phyloP scores from a whole-genome alignment of 257 asterid species.

The Asclepias syriaca region DNA sequence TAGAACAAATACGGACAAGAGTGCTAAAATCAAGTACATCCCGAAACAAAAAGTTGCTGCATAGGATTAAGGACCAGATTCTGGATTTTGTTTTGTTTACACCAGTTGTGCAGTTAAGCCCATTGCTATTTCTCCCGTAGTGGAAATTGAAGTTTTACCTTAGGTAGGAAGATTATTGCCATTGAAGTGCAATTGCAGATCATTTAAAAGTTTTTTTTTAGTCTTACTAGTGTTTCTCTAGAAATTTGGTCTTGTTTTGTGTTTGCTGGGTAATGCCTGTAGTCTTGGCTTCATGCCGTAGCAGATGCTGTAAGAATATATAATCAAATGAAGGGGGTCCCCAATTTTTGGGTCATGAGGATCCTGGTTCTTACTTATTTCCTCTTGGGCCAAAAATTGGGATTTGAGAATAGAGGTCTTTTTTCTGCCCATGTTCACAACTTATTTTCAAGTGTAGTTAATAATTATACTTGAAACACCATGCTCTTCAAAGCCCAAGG shows the following conservation, averaged over 20 bases:
- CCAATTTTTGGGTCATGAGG: background rate
- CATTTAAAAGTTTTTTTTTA: conserved; percentile 13
- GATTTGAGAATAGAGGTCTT: background rate
- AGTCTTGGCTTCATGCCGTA: conserved; percentile 14
- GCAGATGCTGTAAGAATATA: conserved; percentile 5
- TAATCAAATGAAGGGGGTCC: background rate
- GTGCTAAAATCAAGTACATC: conserved; percentile 46
- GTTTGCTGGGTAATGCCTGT: background rate
- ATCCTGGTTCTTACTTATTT: background rate
- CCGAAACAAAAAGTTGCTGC: conserved; percentile 50
- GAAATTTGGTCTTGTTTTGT: conserved; percentile 13
- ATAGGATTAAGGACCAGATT: conserved; percentile 28
- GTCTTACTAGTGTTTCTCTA: conserved; percentile 20
- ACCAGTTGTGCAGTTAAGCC: conserved; percentile 33
- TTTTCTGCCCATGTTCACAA: no score
- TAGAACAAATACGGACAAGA: conserved; percentile 41
- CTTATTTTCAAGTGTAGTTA: no score
- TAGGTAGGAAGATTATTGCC: conserved; percentile 24
- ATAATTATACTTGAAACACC: no score
- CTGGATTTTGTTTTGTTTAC: conserved; percentile 7
- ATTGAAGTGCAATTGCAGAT: conserved; percentile 12
- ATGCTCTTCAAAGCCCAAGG: no score
- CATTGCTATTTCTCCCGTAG: conserved; percentile 16
- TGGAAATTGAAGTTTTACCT: conserved; percentile 54
- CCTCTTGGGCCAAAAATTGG: background rate